phyloP scores from a whole-genome alignment of 164 flowering plant genomes.

The Dillenia suffruticosa region DNA sequence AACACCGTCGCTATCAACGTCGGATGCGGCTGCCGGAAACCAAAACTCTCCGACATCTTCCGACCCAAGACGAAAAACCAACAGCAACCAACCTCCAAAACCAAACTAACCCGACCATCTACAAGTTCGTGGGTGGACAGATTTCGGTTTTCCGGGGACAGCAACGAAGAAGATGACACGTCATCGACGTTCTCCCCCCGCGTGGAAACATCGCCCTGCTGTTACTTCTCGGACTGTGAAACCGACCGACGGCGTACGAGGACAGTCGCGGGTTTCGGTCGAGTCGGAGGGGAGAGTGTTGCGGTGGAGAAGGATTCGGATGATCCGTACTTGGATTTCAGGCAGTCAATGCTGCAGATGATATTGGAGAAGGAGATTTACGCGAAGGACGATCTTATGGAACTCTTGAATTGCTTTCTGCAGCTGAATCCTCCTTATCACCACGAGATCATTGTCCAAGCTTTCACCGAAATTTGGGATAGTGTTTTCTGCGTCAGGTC shows the following conservation, averaged over 20 bases:
- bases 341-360: slow-evolving; percentile 73
- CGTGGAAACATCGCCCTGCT: slow-evolving; percentile 2
- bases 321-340: slow-evolving; percentile 68
- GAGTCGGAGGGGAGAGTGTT: slow-evolving; percentile 26
- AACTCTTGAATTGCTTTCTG: slow-evolving; percentile 58
- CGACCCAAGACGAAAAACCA: slow-evolving; percentile 34
- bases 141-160: background rate
- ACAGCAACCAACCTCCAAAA: slow-evolving; percentile 14
- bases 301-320: slow-evolving; percentile 68
- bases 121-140: slow-evolving; percentile 25
- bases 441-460: slow-evolving; percentile 48
- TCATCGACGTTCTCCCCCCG: slow-evolving; percentile 21
- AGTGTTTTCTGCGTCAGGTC: slow-evolving; percentile 27
- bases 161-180: slow-evolving; percentile 12
- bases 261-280: no score
- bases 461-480: slow-evolving; percentile 68
- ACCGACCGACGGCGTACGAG: no score
- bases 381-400: slow-evolving; percentile 41
- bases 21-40: slow-evolving; percentile 59
- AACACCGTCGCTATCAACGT: slow-evolving; percentile 40
- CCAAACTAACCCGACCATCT: slow-evolving; percentile 15
- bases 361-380: slow-evolving; percentile 60
- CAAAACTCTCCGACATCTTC: slow-evolving; percentile 49
- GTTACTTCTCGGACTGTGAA: no score
- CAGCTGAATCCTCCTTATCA: slow-evolving; percentile 49